Base-by-base conservation (phyloP, 163 green algal species). In the Chloromonas sp. region DNA sequence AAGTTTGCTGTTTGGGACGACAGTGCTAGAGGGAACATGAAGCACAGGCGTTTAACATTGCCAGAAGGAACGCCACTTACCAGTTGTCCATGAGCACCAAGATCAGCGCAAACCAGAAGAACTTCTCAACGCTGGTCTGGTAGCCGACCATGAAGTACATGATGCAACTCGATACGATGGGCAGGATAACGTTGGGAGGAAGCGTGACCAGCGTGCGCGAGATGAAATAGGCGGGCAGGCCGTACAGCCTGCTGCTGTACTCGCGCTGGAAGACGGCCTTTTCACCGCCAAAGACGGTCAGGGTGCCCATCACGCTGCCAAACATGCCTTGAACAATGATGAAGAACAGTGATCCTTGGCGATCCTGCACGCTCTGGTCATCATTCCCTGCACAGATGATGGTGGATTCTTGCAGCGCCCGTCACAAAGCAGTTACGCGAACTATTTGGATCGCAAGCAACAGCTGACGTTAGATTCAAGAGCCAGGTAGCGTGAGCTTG, bases 201-300 rank as follows among this genome's bases (percentile, higher is more conserved):
- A 87, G 80, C 83, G 87, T 83, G 79, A 89, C 83, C 14, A 84
- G 61, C 71, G 60, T 85, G 60, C 86, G 59, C 3, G 71, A 84
- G 5, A 81, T 60, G 79, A 89, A 89, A 83, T 89, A 89, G 1
- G 79, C 80, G 2, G 80, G 80, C 61, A 89, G 83, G n/a, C 86
- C 83, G 74, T 89, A 89, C 86, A 89, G 85, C 11, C 74, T 5
- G 60, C 60, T 78, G 58, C 71, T 61, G 61, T 85, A 89, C 83
- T 89, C 86, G 2, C 86, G 86, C 79, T 85, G 60, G 86, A 89
- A 89, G 0, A 89, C 86, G 0, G 58, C 61, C 80, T 89, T 89
- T 79, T 89, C 86, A 58, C 81, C 83, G 3, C 86, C 86, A 62
- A 89, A 89, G 5, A 89, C 80, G 0, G 79, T 86, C 3, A 89